Base-by-base conservation (phyloP, 2,329 filamentous ascomycete species). In the Pseudocercospora eumusae region DNA sequence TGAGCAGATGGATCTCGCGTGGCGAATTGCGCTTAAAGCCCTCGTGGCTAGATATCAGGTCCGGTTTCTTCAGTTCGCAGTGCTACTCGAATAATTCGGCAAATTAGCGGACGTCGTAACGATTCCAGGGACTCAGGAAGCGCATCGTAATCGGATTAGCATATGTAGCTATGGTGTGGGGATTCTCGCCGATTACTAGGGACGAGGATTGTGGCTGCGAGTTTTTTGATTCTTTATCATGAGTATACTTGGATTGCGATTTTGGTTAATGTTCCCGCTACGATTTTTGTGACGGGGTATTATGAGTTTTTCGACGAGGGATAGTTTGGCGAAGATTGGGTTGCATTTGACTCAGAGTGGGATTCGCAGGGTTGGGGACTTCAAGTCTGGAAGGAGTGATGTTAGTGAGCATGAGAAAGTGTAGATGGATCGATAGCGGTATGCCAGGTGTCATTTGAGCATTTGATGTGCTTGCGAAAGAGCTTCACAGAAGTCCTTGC, bases 181-280 rank as follows among this genome's bases (percentile, higher is more conserved):
- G 81, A 2, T 86, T 86, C 66, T 84, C 82, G 9, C 76, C 77
- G 60, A 77, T 83, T 52, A 83, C 81, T 86, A 13, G 84, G 84
- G n/a, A 81, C 82, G 1, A 80, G 84, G 18, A 80, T 86, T 25
- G 84, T 86, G 0, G 83, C 82, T 5, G 82, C 82, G 15, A 85
- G 86, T 62, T 85, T 86, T 73, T 84, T n/a, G n/a, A n/a, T 84
- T 84, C 67, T 73, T 9, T 78, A 76, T 72, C 67, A 78, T 40
- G 73, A 73, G 25, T 85, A 85, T 67, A 74, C 78, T 3, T 82
- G 82, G 72, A 85, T 86, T 53, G 75, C 78, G 1, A 80, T 86
- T 42, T 72, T 86, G 6, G 82, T 84, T 62, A 86, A 85, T 65
- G 74, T 86, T 3, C 84, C 83, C 0, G 83, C 83, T 0, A 86